These are phyloP conservation scores for Xylaria palmicola DNA, from an alignment of 495 filamentous ascomycete species.

Conservation along the genomic window DNA sequence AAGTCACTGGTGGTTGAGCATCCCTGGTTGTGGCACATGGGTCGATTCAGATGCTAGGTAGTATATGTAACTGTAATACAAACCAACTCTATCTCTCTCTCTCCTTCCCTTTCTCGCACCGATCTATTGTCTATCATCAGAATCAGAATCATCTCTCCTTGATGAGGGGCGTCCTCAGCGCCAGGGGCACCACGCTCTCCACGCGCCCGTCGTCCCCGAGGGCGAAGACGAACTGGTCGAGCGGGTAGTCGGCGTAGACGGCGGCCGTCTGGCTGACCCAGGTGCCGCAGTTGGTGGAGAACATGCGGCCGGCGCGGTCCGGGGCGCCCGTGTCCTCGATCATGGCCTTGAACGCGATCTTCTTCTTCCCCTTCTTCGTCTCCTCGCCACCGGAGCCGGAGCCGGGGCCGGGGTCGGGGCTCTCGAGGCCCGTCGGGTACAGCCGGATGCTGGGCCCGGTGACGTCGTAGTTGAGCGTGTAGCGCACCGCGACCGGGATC, in stretches of 20 bases:
- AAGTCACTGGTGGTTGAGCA: too few species aligned
- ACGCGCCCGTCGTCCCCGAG: constrained; percentile 41
- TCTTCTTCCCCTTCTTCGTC: constrained; percentile 27
- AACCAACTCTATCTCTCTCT: too few species aligned
- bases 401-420: constrained; percentile 10
- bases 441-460: constrained; percentile 43
- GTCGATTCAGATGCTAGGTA: too few species aligned
- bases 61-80: too few species aligned
- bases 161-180: constrained; percentile 37
- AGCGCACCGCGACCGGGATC: constrained; percentile 30
- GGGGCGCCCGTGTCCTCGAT: constrained; percentile 32
- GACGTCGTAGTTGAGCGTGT: constrained; percentile 32
- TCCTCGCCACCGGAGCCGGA: too few species aligned
- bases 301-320: constrained; percentile 34
- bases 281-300: constrained; percentile 48
- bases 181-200: constrained; percentile 43
- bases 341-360: constrained; percentile 48
- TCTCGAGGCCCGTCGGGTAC: constrained; percentile 49
- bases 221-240: constrained; percentile 54
- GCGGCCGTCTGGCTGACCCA: constrained; percentile 49
- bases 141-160: too few species aligned
- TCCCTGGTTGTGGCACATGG: too few species aligned
- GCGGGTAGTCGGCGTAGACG: constrained; percentile 39
- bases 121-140: too few species aligned
- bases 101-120: too few species aligned